Percentiles rank a stretch among this genome's conserved stretches.
Conservation (phyloP, 2,329 filamentous ascomycete genomes). For the Aspergillus fischeri region DNA sequence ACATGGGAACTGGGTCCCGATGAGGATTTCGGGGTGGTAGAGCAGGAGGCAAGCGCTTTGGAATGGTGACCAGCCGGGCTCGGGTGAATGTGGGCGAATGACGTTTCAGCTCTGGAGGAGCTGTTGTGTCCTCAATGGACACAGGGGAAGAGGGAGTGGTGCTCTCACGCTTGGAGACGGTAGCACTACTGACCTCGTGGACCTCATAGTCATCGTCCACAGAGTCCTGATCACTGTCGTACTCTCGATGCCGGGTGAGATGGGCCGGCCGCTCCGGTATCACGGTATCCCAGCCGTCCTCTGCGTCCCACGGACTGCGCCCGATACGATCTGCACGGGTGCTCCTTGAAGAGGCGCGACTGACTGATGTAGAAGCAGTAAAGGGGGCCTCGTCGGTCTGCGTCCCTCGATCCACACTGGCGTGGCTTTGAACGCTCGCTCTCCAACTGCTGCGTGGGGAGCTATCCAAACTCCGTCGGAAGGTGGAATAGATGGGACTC, state of each 20-base stretch:
- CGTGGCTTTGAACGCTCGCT: slow-evolving; percentile 63
- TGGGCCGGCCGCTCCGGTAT: slow-evolving; percentile 16
- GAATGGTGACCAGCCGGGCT: slow-evolving; percentile 78
- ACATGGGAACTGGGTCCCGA: slow-evolving; percentile 23
- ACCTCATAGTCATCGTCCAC: slow-evolving; percentile 31
- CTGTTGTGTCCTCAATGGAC: slow-evolving; percentile 41
- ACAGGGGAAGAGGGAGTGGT: slow-evolving; percentile 20
- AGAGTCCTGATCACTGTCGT: slow-evolving; percentile 11
- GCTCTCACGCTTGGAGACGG: slow-evolving; percentile 48
- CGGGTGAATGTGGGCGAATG: slow-evolving; percentile 67
- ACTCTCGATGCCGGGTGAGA: not conserved
- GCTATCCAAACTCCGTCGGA: slow-evolving; percentile 67
- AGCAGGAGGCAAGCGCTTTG: slow-evolving; percentile 70
- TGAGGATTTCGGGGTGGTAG: slow-evolving; percentile 70
- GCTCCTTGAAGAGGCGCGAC: slow-evolving; percentile 32
- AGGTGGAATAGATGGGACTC: slow-evolving; percentile 63
- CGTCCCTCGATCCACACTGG: slow-evolving; percentile 58
- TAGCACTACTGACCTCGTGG: slow-evolving; percentile 50
- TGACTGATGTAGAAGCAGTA: slow-evolving; percentile 29
- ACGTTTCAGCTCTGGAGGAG: slow-evolving; percentile 55
- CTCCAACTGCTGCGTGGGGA: slow-evolving; percentile 59
- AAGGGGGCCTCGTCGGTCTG: slow-evolving; percentile 58
- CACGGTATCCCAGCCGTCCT: slow-evolving; percentile 24
- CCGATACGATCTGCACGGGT: slow-evolving; percentile 16
- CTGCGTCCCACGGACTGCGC: slow-evolving; percentile 21